Conservation (phyloP, 495 filamentous ascomycete species). For the Lasiosphaeriaceae sp. region DNA sequence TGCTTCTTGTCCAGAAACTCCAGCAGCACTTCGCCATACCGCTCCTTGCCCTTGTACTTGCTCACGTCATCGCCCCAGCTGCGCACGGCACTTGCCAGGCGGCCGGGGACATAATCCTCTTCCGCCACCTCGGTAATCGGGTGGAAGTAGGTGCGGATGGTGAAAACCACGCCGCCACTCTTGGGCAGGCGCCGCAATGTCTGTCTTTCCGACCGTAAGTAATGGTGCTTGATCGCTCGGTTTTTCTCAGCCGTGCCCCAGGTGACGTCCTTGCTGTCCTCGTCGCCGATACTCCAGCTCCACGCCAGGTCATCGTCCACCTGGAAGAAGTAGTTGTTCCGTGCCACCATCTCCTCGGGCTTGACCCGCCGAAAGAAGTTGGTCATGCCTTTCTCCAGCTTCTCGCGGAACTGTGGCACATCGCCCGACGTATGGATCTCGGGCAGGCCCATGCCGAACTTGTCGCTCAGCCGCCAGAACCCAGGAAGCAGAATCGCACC, state of each 20-base stretch:
- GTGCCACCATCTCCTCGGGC: conserved; percentile 60
- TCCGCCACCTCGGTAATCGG: conserved; percentile 61
- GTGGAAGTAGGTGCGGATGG: conserved; percentile 75
- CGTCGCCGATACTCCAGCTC: conserved; percentile 70
- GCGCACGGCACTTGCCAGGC: conserved; percentile 67
- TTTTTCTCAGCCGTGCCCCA: conserved; percentile 81
- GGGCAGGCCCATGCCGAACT: conserved; percentile 76
- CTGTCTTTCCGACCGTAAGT: conserved; percentile 79
- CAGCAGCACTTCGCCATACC: conserved; percentile 72
- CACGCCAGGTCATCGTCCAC: conserved; percentile 69
- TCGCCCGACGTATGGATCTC: conserved; percentile 82
- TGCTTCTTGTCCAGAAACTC: conserved; percentile 82
- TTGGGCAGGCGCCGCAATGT: conserved; percentile 67
- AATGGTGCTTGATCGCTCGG: conserved; percentile 68
- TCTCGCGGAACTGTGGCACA: conserved; percentile 73
- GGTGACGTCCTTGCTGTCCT: conserved; percentile 59
- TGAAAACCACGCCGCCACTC: conserved; percentile 75
- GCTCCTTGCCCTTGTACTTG: conserved; percentile 79
- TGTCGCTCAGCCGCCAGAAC: conserved; percentile 84
- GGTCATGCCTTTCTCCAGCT: conserved; percentile 78
- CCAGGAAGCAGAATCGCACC: conserved; percentile 77
- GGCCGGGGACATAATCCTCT: conserved; percentile 68
- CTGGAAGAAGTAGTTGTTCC: conserved; percentile 72
- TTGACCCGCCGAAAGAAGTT: conserved; percentile 69
- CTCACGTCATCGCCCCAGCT: conserved; percentile 87